Base-by-base conservation (phyloP, 2,329 filamentous ascomycete species). In the Aspergillus melleus region DNA sequence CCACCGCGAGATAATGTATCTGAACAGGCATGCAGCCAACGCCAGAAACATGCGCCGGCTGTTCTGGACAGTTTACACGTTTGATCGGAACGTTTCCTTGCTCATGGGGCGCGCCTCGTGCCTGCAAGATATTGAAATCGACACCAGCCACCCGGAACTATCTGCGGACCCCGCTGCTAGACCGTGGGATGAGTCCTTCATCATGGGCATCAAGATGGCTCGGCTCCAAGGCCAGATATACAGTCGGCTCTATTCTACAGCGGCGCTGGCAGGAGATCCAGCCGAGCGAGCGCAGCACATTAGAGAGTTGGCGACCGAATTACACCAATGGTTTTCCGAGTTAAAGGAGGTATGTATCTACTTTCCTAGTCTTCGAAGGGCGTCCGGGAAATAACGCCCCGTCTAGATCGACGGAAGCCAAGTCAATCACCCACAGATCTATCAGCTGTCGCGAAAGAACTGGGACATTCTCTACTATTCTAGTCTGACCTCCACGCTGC, bases 381-480 rank as follows among this genome's bases (percentile, higher is more conserved):
- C 24, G 53, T 14, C 12, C 32, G 10, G 11, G 6, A 12, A 44
- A 56, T n/a, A 16, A 11, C n/a, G 20, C 14, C 20, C 3, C 14
- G 26, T 22, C 12, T 26, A 68, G 66, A 63, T 66, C 24, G 54
- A 66, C 4, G 30, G 29, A 6, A 59, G 42, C 16, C 22, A 54
- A 20, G 54, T 65, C 9, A 61, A 63, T 10, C 52, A 60, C 20
- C 57, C 46, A 2, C 36, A 57, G 11, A 19, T 68, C 8, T 61
- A 63, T n/a, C 16, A 56, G 14, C 20, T 69, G n/a, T 61, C 58
- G 12, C 30, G 55, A 44, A 47, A 55, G 10, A 66, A 54, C 16
- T 68, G 63, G 66, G 67, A 68, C 46, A 61, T 69, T n/a, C 54
- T 60, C 30, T 67, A 62, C 44, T 65, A 66, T 36, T 69, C 64